phyloP scores from a whole-genome alignment of 2,329 filamentous ascomycete genomes.

The Hypocrella siamensis region DNA sequence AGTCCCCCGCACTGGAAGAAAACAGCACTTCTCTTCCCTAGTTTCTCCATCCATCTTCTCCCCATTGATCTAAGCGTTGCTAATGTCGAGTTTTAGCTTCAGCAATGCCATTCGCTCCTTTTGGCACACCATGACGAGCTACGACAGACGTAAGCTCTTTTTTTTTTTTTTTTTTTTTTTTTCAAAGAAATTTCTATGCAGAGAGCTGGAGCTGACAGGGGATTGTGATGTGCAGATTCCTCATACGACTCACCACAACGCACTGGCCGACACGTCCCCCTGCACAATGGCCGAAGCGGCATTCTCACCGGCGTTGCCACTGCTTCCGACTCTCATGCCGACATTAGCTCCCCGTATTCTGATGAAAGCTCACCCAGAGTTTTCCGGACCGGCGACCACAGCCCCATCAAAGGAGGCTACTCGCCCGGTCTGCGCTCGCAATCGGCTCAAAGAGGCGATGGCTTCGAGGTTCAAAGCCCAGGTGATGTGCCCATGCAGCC shows the following conservation, averaged over 20 bases:
- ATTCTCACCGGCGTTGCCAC: conserved; percentile 80
- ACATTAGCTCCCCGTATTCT: conserved; percentile 64
- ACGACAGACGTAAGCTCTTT: conserved; percentile 47
- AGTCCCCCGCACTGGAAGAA: no score
- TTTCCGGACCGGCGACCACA: conserved; percentile 32
- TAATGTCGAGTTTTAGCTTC: conserved; percentile 30
- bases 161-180: background rate
- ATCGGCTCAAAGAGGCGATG: conserved; percentile 47
- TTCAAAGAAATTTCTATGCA: background rate
- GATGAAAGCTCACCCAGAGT: conserved; percentile 52
- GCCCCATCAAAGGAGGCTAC: conserved; percentile 52
- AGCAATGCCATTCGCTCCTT: conserved; percentile 69
- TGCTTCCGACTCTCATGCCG: conserved; percentile 73
- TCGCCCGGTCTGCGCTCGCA: conserved; percentile 81
- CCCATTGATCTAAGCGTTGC: no score
- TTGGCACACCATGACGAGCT: conserved; percentile 80
- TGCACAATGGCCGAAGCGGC: conserved; percentile 66
- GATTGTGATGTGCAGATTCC: conserved; percentile 46
- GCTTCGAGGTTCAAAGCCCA: conserved; percentile 53
- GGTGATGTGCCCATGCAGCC: conserved; percentile 94
- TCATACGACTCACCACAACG: conserved; percentile 86
- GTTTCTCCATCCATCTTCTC: no score
- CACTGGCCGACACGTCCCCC: conserved; percentile 75
- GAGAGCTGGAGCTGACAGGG: background rate
- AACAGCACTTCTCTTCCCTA: no score